Evolutionary conservation across 2,329 filamentous ascomycete species (phyloP), one percentile per base, ranked within the genome.

Genomic region (Neofusicoccum cordaticola): DNA sequence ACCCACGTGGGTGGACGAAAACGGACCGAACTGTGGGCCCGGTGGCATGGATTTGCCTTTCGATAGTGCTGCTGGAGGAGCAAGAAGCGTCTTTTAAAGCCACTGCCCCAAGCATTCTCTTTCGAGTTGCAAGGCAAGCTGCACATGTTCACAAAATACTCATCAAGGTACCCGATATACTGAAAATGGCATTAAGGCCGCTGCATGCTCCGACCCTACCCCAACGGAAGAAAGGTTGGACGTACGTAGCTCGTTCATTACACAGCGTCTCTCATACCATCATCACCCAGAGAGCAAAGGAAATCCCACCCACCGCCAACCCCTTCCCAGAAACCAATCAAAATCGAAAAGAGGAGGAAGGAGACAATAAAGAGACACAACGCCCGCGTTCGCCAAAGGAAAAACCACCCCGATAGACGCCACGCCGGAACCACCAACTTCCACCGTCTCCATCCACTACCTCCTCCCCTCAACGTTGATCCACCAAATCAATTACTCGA

Each of bases 221-320:
- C 15, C 22, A 39, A 42, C 27, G 41, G 39, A 35, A 9, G 15
- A 13, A 19, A 41, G n/a, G 52, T 56, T 58, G 27, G 27, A 58
- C 53, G 41, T 58, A 58, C 53, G 53, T 58, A 58, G 53, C 53
- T 58, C 52, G 52, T 45, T 58, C 53, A 58, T 58, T 58, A 58
- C 53, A 58, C 53, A 58, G 53, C 53, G 53, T 58, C 53, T 41
- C 11, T 44, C 53, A 45, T 58, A 58, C 53, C 53, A 44, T 58
- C 52, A 22, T 56, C 39, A 58, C 15, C 22, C 22, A 22, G 45
- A 48, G 27, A 31, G 27, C 7, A 27, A 48, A 48, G 27, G 11
- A 13, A 50, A 50, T 4, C 22, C 47, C 47, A 15, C 47, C 47
- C 15, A 17, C 53, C 39, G 22, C 53, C 53, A 17, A 15, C 22